Percentiles rank a stretch among this genome's conserved stretches.
Conservation (phyloP, 73 alveolate genomes). For the Tetrahymena malaccensis region DNA sequence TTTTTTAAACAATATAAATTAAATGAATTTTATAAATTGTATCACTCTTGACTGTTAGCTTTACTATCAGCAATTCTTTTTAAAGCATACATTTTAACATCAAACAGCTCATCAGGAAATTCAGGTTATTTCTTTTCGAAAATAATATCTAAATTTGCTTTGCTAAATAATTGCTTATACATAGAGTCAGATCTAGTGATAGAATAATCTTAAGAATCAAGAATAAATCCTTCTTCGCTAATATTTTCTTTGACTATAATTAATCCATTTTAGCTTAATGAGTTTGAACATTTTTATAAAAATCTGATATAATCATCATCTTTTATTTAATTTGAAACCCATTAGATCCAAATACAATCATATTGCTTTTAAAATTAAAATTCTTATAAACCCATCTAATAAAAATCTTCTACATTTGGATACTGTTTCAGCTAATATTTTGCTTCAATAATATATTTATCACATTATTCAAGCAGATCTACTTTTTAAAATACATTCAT, state of each 20-base stretch:
- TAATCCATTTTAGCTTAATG: slow-evolving; percentile 41
- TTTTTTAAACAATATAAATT: too few relatives aligned
- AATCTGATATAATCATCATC: slow-evolving; percentile 59
- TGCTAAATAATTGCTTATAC: slow-evolving; percentile 36
- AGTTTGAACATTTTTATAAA: slow-evolving; percentile 35
- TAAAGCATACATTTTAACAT: slow-evolving; percentile 41
- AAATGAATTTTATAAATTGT: too few relatives aligned
- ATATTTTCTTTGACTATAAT: slow-evolving; percentile 63
- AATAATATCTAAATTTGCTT: slow-evolving; percentile 42
- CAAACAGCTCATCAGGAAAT: slow-evolving; percentile 47
- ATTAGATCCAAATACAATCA: slow-evolving; percentile 65
- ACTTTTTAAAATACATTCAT: slow-evolving; percentile 45
- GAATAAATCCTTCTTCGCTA: slow-evolving; percentile 27
- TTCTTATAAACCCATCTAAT: slow-evolving; percentile 8
- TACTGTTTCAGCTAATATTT: slow-evolving; percentile 28
- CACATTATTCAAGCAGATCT: slow-evolving; percentile 59
- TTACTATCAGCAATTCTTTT: not conserved
- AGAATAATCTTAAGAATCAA: slow-evolving; percentile 50
- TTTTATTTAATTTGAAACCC: slow-evolving; percentile 60
- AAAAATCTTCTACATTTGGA: slow-evolving; percentile 20
- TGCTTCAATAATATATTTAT: slow-evolving; percentile 42
- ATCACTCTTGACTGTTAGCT: not conserved
- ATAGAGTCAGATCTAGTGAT: slow-evolving; percentile 40
- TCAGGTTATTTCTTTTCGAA: slow-evolving; percentile 30
- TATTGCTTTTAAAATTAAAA: slow-evolving; percentile 3